phyloP scores from a whole-genome alignment of 208 protist species.

The Trypanosoma rangeli region DNA sequence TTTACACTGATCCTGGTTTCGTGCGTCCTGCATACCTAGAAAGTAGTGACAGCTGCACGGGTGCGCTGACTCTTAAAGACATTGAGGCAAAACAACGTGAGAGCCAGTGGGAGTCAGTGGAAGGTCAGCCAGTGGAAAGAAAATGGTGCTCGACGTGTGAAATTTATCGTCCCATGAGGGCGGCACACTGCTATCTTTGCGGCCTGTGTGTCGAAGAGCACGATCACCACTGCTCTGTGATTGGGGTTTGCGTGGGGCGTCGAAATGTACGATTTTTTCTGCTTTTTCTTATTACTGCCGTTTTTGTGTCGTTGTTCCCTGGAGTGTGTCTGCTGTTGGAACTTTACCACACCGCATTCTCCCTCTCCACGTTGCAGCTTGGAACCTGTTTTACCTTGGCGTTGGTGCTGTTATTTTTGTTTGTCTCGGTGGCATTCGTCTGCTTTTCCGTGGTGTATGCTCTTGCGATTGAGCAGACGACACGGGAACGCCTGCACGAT shows the following conservation, averaged over 20 bases:
- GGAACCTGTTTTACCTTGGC: slow-evolving; percentile 10
- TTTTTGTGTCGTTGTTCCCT: slow-evolving; percentile 21
- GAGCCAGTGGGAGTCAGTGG: slow-evolving; percentile 70
- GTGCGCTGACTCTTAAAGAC: slow-evolving; percentile 60
- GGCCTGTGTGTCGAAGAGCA: slow-evolving; percentile 83
- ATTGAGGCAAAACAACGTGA: slow-evolving; percentile 63
- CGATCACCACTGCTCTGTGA: slow-evolving; percentile 90
- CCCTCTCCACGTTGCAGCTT: slow-evolving; percentile 16
- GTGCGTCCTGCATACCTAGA: slow-evolving; percentile 71
- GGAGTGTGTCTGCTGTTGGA: neutral
- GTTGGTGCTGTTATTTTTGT: slow-evolving; percentile 29
- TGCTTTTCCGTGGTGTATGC: slow-evolving; percentile 32
- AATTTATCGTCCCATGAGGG: slow-evolving; percentile 79
- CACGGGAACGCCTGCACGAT: slow-evolving; percentile 72
- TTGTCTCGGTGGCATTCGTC: slow-evolving; percentile 25
- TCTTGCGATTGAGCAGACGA: slow-evolving; percentile 43
- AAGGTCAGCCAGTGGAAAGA: slow-evolving; percentile 77
- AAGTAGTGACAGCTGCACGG: slow-evolving; percentile 2
- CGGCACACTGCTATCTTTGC: slow-evolving; percentile 90
- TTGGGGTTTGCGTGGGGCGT: slow-evolving; percentile 81
- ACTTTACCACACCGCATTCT: slow-evolving; percentile 32
- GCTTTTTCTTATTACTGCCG: slow-evolving; percentile 28
- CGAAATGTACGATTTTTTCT: slow-evolving; percentile 70
- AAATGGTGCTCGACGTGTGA: slow-evolving; percentile 91
- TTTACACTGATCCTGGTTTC: slow-evolving; percentile 83